Base-by-base conservation (phyloP, 306 rosid species). In the Rosa rugosa region DNA sequence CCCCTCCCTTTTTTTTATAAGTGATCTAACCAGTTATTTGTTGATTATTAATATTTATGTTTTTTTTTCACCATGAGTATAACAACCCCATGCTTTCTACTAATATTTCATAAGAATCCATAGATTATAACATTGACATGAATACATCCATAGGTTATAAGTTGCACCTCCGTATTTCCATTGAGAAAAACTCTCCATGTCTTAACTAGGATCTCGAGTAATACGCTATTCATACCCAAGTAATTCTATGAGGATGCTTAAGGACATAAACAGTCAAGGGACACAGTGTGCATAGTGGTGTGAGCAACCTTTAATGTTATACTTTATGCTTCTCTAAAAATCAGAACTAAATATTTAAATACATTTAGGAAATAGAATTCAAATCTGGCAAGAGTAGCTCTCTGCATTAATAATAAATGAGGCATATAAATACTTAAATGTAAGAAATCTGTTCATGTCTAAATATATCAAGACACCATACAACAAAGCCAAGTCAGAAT, bases 401-500 rank as follows among this genome's bases (percentile, higher is more conserved):
- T n/a, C n/a, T 27, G 27, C 3, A 25, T 27, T 60, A 9, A 60
- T 23, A 60, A 60, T 60, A 17, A 66, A 17, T 20, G 18, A 44
- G 41, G 51, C 73, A 41, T 20, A 68, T 40, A 68, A 62, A 36
- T n/a, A 18, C 31, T 41, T 17, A 10, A 68, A 6, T 2, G 9
- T 8, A 67, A 47, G 22, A 41, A 10, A 20, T 10, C 11, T 22
- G 18, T 44, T 40, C 11, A 22, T 69, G 38, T n/a, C 31, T 12
- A 22, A 11, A 22, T 69, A 42, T 31, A 22, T 54, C 42, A 27
- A 54, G 10, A 47, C 13, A 13, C 16, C 75, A 53, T 70, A 56
- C 75, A 80, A 69, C 76, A 83, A 82, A 84, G 69, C 45, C 81
- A 75, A 62, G 60, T 40, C 13, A 76, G 75, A 80, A 83, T 82